A percentile compares a stretch with the other conserved stretches of the same genome.
These are phyloP conservation scores for Glycyrrhiza uralensis DNA, from an alignment of 306 rosid genomes.

Conservation along the genomic window DNA sequence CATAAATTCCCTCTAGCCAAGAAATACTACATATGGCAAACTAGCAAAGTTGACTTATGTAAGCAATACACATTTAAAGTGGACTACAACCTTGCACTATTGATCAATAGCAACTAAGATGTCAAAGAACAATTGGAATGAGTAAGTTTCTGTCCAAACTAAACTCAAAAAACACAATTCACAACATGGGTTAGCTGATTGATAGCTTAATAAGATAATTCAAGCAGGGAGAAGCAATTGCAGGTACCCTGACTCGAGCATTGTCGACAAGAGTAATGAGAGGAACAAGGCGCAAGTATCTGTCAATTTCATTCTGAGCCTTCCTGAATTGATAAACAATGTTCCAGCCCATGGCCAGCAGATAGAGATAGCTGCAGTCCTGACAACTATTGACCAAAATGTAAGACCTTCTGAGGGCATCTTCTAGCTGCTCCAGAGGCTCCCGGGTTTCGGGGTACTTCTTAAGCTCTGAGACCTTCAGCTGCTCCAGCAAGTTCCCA, in stretches of 20 bases:
- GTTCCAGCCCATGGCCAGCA: slow-evolving; percentile 99
- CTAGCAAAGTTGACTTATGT: background rate
- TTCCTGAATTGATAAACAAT: slow-evolving; percentile 91
- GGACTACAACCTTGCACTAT: background rate
- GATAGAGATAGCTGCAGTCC: slow-evolving; percentile 83
- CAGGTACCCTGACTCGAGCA: slow-evolving; percentile 85
- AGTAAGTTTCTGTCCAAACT: background rate
- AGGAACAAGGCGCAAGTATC: slow-evolving; percentile 84
- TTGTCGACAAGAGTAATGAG: slow-evolving; percentile 90
- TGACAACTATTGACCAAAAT: slow-evolving; percentile 88
- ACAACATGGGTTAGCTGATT: background rate
- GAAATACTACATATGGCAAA: background rate
- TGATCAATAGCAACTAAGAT: background rate
- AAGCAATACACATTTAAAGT: slow-evolving; percentile 8
- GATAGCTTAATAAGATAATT: background rate
- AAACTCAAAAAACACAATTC: background rate
- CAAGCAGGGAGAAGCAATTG: slow-evolving; percentile 15
- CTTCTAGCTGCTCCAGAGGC: slow-evolving; percentile 98
- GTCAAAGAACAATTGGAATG: slow-evolving; percentile 1
- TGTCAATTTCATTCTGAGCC: slow-evolving; percentile 94
- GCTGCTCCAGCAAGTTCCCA: slow-evolving; percentile 90
- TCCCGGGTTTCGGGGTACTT: slow-evolving; percentile 86
- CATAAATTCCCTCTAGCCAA: background rate
- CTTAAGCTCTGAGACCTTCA: slow-evolving; percentile 92
- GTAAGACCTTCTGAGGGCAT: slow-evolving; percentile 84